Base-by-base conservation (phyloP, 441 rosid genomes). In the Isatis lusitanica region DNA sequence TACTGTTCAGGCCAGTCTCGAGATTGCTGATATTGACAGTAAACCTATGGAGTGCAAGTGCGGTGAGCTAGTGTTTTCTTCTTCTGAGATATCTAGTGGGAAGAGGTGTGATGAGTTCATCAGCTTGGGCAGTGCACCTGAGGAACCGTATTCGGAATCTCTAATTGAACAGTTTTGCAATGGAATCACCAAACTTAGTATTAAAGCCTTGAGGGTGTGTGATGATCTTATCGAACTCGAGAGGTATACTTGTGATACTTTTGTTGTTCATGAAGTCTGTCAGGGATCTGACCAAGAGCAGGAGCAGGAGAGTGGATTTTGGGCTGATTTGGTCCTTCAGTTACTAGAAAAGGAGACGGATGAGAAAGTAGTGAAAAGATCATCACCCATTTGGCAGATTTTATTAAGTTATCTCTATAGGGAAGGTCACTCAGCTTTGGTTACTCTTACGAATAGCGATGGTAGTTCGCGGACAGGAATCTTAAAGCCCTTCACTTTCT, bases 21-120 rank as follows among this genome's bases (percentile, higher is more conserved):
- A 89, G 84, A 91, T 90, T 76, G 63, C 78, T 52, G 97, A 87
- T 83, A 85, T 82, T 17, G 80, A 59, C 70, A 90, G 89, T 43
- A 89, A 87, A 38, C 95, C 99, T 53, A 59, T 90, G 79, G 90
- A 88, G 76, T 91, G 95, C 79, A 92, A 86, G 74, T 90, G 85
- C 40, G 84, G 90, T 60, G 88, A 85, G 79, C 85, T 94, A 38
- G 84, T 83, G 80, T 77, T 93, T 81, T 73, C 79, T 51, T 62
- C 78, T 76, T 59, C 79, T 66, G 74, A 69, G 28, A 51, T 63
- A 7, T 65, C 30, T 76, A 44, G 63, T 35, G 55, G 62, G 72
- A 63, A 26, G 15, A 73, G 70, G 57, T 39, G 63, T 31, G 63
- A 70, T 24, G 85, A 78, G 38, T 58, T 79, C 35, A 73, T 55